Conservation (phyloP, 2,329 filamentous ascomycete genomes). For the Aureobasidium musti region DNA sequence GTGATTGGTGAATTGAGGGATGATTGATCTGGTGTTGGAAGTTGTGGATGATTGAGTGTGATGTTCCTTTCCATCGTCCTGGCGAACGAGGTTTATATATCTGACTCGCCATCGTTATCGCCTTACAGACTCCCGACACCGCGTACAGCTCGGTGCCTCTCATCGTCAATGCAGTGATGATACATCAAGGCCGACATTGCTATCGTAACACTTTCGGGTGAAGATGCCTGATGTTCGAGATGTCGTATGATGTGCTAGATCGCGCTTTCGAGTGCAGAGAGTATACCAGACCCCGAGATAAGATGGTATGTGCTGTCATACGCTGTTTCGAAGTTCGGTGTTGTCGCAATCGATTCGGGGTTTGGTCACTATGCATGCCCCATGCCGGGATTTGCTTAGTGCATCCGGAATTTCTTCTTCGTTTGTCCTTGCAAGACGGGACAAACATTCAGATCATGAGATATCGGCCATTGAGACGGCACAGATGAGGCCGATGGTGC, state of each 20-base stretch:
- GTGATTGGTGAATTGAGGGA: background rate
- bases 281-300: slow-evolving; percentile 5
- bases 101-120: background rate
- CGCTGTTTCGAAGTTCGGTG: background rate
- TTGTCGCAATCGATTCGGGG: background rate
- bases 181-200: background rate
- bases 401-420: background rate
- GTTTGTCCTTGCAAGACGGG: background rate
- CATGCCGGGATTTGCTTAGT: slow-evolving; percentile 1
- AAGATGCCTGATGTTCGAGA: background rate
- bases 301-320: background rate
- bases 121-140: background rate
- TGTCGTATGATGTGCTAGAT: slow-evolving; percentile 8
- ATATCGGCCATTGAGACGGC: background rate
- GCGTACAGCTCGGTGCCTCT: background rate
- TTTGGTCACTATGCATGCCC: background rate
- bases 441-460: background rate
- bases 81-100: slow-evolving; percentile 1
- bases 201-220: background rate
- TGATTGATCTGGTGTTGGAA: background rate
- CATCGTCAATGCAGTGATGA: slow-evolving; percentile 3
- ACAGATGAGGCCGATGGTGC: background rate
- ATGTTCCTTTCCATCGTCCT: background rate
- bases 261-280: background rate
- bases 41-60: background rate